These are phyloP conservation scores for Cyanidioschyzon merolae DNA, from an alignment of 23 red algal genomes.

Conservation along the genomic window DNA sequence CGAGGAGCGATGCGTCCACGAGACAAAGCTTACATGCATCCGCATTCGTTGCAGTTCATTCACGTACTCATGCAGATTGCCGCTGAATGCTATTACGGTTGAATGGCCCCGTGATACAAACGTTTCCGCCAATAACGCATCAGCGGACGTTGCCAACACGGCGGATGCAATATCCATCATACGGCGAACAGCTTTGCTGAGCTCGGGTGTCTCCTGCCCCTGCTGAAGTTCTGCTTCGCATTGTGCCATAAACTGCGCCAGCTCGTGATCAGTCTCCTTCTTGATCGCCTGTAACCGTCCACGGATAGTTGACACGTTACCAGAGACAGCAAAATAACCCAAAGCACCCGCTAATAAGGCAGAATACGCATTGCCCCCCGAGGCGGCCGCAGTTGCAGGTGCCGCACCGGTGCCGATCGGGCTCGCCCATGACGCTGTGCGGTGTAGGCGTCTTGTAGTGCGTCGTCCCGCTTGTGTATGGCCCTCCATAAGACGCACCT, in stretches of 20 bases:
- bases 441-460: background rate
- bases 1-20: background rate
- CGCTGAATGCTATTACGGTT: background rate
- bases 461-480: too few relatives aligned
- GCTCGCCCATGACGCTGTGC: background rate
- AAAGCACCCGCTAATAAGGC: background rate
- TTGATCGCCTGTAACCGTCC: background rate
- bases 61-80: background rate
- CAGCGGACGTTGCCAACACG: background rate
- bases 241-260: background rate
- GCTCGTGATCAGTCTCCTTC: background rate
- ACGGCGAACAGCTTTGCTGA: background rate
- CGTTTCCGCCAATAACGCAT: background rate
- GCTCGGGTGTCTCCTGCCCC: conserved; percentile 8
- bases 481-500: too few relatives aligned
- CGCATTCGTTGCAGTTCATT: conserved; percentile 8
- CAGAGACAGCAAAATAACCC: background rate
- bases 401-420: background rate
- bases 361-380: too few relatives aligned
- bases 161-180: background rate
- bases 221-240: background rate
- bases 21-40: background rate
- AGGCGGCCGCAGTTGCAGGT: too few relatives aligned
- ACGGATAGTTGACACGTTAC: background rate
- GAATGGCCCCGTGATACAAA: background rate